These are phyloP conservation scores for Alternaria rosae DNA, from an alignment of 2,329 filamentous ascomycete genomes.

Conservation along the genomic window DNA sequence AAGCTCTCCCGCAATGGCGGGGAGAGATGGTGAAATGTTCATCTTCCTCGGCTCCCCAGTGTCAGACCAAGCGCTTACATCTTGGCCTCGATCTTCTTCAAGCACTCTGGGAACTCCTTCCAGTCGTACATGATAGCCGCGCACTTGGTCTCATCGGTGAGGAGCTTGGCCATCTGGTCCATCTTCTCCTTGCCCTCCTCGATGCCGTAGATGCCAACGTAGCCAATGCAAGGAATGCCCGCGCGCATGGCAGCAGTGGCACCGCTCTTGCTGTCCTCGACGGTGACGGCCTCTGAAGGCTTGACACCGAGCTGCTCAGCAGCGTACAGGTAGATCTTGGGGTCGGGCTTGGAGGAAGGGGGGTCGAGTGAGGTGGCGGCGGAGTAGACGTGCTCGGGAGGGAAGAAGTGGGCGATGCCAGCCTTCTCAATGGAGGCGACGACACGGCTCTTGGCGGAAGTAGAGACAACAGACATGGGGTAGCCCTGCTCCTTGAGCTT, in stretches of 20 bases:
- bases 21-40: conserved; percentile 23
- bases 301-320: conserved; percentile 76
- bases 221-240: conserved; percentile 81
- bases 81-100: conserved; percentile 58
- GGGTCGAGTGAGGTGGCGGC: conserved; percentile 78
- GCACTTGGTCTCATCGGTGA: conserved; percentile 58
- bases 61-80: conserved; percentile 31
- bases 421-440: conserved; percentile 80
- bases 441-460: conserved; percentile 79
- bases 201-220: conserved; percentile 71
- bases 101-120: conserved; percentile 58
- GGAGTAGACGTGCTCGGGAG: conserved; percentile 76
- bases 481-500: conserved; percentile 71
- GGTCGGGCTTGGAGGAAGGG: conserved; percentile 91
- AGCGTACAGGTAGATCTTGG: conserved; percentile 83
- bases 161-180: conserved; percentile 59
- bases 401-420: conserved; percentile 81
- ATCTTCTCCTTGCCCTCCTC: conserved; percentile 54
- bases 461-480: conserved; percentile 80
- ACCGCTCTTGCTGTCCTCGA: conserved; percentile 90
- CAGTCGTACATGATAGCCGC: conserved; percentile 61
- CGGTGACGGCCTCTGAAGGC: conserved; percentile 75
- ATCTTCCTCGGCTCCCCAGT: not conserved
- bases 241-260: conserved; percentile 79
- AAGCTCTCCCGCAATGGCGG: conserved; percentile 20